Percentiles rank a stretch among this genome's conserved stretches.
These are phyloP conservation scores for Zanthoxylum bungeanum DNA, from an alignment of 345 rosid species.

Conservation along the genomic window DNA sequence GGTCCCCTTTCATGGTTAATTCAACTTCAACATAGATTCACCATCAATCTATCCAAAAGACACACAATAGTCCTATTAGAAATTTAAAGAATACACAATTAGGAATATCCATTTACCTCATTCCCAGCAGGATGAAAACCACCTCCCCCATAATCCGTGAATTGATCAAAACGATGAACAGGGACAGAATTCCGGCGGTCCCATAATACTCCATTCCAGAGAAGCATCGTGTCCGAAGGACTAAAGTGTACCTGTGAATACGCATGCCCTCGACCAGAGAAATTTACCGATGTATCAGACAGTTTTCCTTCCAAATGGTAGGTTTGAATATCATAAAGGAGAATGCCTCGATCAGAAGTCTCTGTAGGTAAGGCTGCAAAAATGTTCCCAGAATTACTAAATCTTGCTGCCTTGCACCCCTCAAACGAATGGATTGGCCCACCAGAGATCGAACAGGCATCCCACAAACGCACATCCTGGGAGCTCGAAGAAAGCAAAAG, in stretches of 20 bases:
- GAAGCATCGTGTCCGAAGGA: constrained; percentile 76
- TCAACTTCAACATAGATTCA: background rate
- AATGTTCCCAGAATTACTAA: constrained; percentile 71
- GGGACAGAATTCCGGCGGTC: constrained; percentile 61
- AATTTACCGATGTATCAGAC: constrained; percentile 51
- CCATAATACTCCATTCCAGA: constrained; percentile 95
- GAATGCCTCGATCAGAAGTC: constrained; percentile 62
- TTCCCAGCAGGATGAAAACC: constrained; percentile 98
- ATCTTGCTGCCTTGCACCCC: constrained; percentile 85
- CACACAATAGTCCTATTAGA: background rate
- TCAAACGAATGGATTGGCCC: constrained; percentile 79
- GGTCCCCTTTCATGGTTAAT: background rate
- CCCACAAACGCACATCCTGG: constrained; percentile 88
- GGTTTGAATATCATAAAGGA: constrained; percentile 79
- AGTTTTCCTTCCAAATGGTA: constrained; percentile 48
- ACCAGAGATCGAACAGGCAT: constrained; percentile 58
- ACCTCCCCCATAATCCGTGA: constrained; percentile 94
- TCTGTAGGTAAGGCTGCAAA: constrained; percentile 76
- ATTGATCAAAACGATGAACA: constrained; percentile 79
- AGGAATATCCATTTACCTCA: constrained; percentile 57
- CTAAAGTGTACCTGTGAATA: constrained; percentile 86
- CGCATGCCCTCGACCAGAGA: constrained; percentile 64
- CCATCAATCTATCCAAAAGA: background rate
- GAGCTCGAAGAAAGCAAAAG: constrained; percentile 83
- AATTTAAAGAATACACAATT: background rate